These are phyloP conservation scores for Paramecium caudatum DNA, from an alignment of 73 alveolate genomes.

Conservation along the genomic window DNA sequence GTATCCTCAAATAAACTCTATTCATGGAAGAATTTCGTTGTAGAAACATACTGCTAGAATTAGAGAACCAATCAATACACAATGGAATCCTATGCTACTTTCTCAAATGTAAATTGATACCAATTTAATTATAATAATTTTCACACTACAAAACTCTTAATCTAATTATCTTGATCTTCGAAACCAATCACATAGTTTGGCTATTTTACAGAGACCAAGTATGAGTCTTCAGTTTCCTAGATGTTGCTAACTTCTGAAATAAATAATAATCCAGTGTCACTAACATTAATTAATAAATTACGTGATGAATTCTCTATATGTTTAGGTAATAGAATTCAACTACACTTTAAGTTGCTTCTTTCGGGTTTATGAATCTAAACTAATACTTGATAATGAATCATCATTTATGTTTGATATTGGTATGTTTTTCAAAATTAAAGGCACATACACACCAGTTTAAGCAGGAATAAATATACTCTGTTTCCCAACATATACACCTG, in stretches of 20 bases:
- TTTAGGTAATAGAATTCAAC: background rate
- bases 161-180: slow-evolving; percentile 41
- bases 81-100: background rate
- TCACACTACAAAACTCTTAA: slow-evolving; percentile 44
- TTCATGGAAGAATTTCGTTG: background rate
- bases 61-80: background rate
- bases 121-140: background rate
- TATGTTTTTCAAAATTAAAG: slow-evolving; percentile 26
- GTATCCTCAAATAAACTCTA: background rate
- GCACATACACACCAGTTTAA: slow-evolving; percentile 58
- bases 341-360: slow-evolving; percentile 22
- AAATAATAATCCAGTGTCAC: slow-evolving; percentile 53
- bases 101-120: background rate
- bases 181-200: slow-evolving; percentile 55
- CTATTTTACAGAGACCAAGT: background rate
- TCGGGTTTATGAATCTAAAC: background rate
- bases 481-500: slow-evolving; percentile 5
- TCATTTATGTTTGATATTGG: background rate
- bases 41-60: background rate
- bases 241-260: slow-evolving; percentile 21
- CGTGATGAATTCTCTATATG: slow-evolving; percentile 58
- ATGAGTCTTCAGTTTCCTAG: slow-evolving; percentile 17
- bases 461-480: slow-evolving; percentile 54
- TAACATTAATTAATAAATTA: background rate
- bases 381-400: slow-evolving; percentile 1